Evolutionary conservation across 2,329 filamentous ascomycete species (phyloP).

Genomic region (Pyrenophora graminea): DNA sequence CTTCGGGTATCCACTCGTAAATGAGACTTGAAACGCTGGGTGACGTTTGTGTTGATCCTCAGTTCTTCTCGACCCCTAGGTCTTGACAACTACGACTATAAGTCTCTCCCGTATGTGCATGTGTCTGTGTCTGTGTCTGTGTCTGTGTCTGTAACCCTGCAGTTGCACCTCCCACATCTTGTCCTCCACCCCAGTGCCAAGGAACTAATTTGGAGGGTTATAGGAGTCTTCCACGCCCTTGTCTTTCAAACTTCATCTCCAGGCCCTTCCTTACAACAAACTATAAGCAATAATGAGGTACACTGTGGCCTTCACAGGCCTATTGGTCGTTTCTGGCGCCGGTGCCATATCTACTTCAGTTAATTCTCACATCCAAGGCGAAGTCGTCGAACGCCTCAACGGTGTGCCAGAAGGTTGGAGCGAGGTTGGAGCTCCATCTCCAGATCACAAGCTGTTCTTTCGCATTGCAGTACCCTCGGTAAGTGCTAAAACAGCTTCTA

Average conservation of each 20-base stretch:
- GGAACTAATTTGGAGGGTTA: background rate
- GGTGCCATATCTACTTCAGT: conserved; percentile 25
- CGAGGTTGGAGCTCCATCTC: conserved; percentile 39
- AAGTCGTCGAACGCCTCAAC: conserved; percentile 40
- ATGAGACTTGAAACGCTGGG: background rate
- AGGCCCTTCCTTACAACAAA: conserved; percentile 1
- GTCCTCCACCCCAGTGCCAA: background rate
- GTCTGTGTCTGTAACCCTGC: background rate
- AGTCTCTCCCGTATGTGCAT: background rate
- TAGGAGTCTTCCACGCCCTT: background rate
- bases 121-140: too few relatives aligned
- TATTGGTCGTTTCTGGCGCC: conserved; percentile 38
- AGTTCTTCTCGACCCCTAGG: background rate
- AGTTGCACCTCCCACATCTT: background rate
- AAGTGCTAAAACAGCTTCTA: conserved; percentile 11
- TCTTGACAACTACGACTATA: conserved; percentile 10
- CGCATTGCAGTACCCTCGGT: conserved; percentile 48
- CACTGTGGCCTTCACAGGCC: conserved; percentile 36
- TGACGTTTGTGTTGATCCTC: background rate
- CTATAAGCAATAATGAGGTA: conserved; percentile 32
- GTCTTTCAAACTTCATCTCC: background rate
- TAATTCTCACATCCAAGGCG: conserved; percentile 31
- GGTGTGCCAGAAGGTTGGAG: conserved; percentile 44
- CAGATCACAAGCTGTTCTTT: conserved; percentile 42
- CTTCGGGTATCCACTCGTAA: background rate